Evolutionary conservation across 768 basidiomycete species (phyloP).

Genomic region (Rhodotorula graminis): DNA sequence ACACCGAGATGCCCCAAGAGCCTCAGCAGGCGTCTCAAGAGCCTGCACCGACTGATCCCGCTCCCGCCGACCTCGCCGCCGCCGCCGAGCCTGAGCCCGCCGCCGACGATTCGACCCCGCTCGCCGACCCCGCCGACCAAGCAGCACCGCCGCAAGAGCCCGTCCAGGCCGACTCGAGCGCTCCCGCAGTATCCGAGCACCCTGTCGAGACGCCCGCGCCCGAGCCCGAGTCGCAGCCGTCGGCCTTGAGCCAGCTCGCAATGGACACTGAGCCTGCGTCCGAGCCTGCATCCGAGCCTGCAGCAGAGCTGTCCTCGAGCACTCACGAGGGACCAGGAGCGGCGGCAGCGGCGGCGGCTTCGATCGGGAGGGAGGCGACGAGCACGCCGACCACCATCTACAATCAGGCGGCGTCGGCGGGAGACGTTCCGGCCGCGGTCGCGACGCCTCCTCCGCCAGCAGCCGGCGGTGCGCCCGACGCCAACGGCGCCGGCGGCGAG

Average conservation of each 20-base stretch:
- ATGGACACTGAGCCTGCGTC: neutral
- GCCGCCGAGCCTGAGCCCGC: neutral
- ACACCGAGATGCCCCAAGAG: neutral
- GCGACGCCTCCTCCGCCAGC: slow-evolving; percentile 5
- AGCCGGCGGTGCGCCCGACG: no score
- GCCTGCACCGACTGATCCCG: neutral
- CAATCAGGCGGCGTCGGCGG: slow-evolving; percentile 4
- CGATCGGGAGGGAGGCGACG: slow-evolving; percentile 15
- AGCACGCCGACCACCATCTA: slow-evolving; percentile 26
- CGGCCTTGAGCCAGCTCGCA: slow-evolving; percentile 4
- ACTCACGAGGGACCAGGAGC: no score
- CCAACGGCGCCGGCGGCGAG: neutral
- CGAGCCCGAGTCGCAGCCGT: neutral
- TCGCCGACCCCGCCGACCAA: neutral
- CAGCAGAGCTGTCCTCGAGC: no score
- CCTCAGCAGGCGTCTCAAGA: neutral
- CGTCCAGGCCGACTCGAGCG: neutral
- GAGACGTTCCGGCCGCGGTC: slow-evolving; percentile 21
- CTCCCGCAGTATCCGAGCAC: neutral
- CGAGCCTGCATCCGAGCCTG: neutral
- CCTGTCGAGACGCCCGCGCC: neutral
- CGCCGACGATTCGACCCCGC: neutral
- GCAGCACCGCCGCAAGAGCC: neutral
- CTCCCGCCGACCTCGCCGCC: neutral
- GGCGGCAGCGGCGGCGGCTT: neutral